These are phyloP conservation scores for Aeschynomene evenia DNA, from an alignment of 306 rosid genomes.

Conservation along the genomic window DNA sequence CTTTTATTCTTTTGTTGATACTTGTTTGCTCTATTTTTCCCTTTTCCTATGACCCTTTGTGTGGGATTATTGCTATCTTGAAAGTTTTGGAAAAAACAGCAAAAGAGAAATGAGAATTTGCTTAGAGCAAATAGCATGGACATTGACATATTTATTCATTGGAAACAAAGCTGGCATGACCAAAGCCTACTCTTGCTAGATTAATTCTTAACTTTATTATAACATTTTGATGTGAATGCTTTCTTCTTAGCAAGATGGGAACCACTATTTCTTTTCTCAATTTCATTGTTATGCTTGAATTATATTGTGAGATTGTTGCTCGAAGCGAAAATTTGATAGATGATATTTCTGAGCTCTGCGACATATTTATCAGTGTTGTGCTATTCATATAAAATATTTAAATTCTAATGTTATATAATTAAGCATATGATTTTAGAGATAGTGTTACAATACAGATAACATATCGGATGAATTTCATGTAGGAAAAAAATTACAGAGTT, in stretches of 20 bases:
- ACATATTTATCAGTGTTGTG: neutral
- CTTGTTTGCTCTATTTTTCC: neutral
- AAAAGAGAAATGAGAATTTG: neutral
- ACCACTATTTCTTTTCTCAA: neutral
- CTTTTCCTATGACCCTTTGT: neutral
- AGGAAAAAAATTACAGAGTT: too few species aligned
- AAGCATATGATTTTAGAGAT: neutral
- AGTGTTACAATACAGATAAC: too few species aligned
- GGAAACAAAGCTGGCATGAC: neutral
- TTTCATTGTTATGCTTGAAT: neutral
- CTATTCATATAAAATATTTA: neutral
- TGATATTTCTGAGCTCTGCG: neutral
- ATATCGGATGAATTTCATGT: too few species aligned
- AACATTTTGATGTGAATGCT: neutral
- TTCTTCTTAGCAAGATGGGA: neutral
- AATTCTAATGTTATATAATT: too few species aligned
- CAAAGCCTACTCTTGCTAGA: neutral
- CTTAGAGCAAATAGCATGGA: neutral
- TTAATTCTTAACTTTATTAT: neutral
- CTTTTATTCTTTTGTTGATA: neutral
- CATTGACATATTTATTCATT: neutral
- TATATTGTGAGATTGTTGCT: neutral
- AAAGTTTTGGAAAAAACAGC: neutral
- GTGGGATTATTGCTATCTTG: constrained; percentile 3
- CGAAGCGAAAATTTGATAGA: neutral